Conservation (phyloP, 345 rosid genomes). For the Euphorbia lathyris region DNA sequence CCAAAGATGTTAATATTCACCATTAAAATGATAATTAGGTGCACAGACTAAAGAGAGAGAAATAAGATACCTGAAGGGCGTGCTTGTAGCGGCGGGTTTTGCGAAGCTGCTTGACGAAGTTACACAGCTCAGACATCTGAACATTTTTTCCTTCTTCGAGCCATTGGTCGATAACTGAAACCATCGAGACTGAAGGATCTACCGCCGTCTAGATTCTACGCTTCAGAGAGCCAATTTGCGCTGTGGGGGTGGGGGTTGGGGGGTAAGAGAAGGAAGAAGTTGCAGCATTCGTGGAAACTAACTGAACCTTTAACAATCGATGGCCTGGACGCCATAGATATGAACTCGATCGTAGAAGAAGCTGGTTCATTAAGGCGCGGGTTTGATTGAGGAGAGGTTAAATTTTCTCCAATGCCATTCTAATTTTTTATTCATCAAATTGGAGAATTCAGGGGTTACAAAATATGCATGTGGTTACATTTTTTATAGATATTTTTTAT, state of each 20-base stretch:
- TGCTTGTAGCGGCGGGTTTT: background rate
- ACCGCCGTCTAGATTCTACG: background rate
- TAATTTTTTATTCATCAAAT: too few relatives aligned
- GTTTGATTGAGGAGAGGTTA: too few relatives aligned
- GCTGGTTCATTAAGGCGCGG: background rate
- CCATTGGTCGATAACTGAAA: background rate
- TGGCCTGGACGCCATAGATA: background rate
- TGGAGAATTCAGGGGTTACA: too few relatives aligned
- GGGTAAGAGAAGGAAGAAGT: background rate
- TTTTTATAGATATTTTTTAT: too few relatives aligned
- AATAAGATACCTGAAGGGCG: background rate
- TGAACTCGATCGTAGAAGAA: background rate
- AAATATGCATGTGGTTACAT: too few relatives aligned
- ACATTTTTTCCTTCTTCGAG: background rate
- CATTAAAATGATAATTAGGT: background rate
- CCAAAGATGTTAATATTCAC: too few relatives aligned
- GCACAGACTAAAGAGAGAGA: background rate
- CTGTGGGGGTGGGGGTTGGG: background rate
- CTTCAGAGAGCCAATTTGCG: background rate
- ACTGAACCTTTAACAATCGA: background rate
- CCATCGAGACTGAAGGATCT: background rate
- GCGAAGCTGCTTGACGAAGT: background rate
- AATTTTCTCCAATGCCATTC: too few relatives aligned
- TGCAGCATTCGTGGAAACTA: background rate
- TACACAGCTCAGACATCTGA: background rate